A percentile compares a stretch with the other conserved stretches of the same genome.
Conservation (phyloP, 345 rosid species). For the Psidium friedrichsthalianum region DNA sequence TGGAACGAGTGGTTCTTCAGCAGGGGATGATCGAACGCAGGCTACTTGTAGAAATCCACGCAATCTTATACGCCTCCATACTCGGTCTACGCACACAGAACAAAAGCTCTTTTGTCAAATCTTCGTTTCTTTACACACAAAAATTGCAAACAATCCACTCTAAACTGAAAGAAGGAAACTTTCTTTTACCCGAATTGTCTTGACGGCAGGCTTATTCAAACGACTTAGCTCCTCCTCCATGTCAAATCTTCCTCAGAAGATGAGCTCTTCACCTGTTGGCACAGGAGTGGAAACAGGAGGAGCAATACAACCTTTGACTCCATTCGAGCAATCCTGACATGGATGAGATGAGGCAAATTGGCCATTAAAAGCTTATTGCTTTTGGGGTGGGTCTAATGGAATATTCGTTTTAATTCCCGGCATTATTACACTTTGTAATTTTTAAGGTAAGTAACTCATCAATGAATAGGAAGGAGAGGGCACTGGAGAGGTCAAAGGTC, state of each 20-base stretch:
- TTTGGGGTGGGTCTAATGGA: not conserved
- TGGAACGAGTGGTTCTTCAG: not conserved
- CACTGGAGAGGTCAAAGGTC: not conserved
- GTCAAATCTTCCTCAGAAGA: conserved; percentile 7
- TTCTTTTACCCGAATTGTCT: conserved; percentile 3
- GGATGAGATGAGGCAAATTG: not conserved
- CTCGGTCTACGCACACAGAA: not conserved
- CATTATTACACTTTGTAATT: not conserved
- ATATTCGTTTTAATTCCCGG: not conserved
- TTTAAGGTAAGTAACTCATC: not conserved
- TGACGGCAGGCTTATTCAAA: conserved; percentile 5
- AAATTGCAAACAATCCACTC: too few species aligned
- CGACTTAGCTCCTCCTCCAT: conserved; percentile 13
- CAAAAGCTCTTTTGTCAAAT: not conserved
- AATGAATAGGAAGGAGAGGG: not conserved
- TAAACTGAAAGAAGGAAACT: too few species aligned
- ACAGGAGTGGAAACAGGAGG: not conserved
- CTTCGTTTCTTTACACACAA: too few species aligned
- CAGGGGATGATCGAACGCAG: conserved; percentile 2
- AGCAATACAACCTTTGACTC: not conserved
- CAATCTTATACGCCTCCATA: conserved; percentile 3
- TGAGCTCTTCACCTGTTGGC: not conserved
- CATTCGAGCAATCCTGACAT: not conserved
- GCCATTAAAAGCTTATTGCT: not conserved
- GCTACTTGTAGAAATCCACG: conserved; percentile 4